A percentile compares a stretch with the other conserved stretches of the same genome.
Evolutionary conservation across 1,139 yeast species (phyloP).

Genomic region (Yamadazyma buinensis): DNA sequence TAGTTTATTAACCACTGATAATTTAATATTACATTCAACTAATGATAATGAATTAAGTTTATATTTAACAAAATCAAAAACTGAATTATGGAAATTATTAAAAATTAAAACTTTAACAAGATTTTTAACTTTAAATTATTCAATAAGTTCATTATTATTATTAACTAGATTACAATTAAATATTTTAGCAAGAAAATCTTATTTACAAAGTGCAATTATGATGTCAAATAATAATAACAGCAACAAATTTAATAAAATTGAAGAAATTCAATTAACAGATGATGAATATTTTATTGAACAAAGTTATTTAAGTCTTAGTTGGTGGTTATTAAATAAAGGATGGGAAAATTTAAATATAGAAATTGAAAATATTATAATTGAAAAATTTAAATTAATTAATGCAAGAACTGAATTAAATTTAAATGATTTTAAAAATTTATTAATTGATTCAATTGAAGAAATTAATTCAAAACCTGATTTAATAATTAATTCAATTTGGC

Average conservation of each 20-base stretch:
- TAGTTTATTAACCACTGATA: slow-evolving; percentile 37
- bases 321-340: slow-evolving; percentile 94
- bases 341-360: slow-evolving; percentile 58
- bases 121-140: slow-evolving; percentile 66
- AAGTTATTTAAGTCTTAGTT: slow-evolving; percentile 78
- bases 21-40: slow-evolving; percentile 32
- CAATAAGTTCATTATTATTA: slow-evolving; percentile 65
- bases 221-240: slow-evolving; percentile 47
- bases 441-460: slow-evolving; percentile 17
- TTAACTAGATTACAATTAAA: slow-evolving; percentile 84
- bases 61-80: slow-evolving; percentile 50
- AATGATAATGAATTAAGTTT: slow-evolving; percentile 25
- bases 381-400: slow-evolving; percentile 58
- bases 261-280: slow-evolving; percentile 1
- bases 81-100: slow-evolving; percentile 82
- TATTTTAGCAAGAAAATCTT: slow-evolving; percentile 81
- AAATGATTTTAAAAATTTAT: slow-evolving; percentile 46
- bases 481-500: slow-evolving; percentile 34
- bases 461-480: slow-evolving; percentile 18
- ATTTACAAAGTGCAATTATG: slow-evolving; percentile 72
- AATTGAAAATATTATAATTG: slow-evolving; percentile 55
- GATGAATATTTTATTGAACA: slow-evolving; percentile 63
- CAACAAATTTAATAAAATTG: neutral
- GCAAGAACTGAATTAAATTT: slow-evolving; percentile 71
- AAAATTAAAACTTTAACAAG: slow-evolving; percentile 75